Conservation (phyloP, 169 alveolate genomes). For the Amoebophrya sp. region DNA sequence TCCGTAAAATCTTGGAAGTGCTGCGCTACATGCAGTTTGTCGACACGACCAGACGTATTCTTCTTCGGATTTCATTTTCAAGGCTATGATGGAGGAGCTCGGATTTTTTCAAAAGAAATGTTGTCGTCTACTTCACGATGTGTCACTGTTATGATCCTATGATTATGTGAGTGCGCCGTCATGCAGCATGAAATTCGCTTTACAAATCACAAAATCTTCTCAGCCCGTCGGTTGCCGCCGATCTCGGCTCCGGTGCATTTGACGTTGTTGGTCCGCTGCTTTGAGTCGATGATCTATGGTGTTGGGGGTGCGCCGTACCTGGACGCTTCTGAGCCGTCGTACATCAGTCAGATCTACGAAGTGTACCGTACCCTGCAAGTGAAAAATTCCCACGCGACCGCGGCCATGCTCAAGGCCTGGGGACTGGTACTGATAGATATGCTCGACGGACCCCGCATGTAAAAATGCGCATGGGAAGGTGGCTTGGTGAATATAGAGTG, state of each 20-base stretch:
- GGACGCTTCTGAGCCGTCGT: neutral
- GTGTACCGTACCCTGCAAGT: neutral
- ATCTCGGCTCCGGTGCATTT: neutral
- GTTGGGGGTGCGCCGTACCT: neutral
- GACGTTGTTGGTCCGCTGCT: neutral
- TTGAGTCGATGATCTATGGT: neutral
- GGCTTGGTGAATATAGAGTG: too few species aligned
- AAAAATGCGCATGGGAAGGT: too few species aligned
- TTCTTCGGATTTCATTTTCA: neutral
- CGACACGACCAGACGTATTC: neutral
- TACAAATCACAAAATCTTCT: neutral
- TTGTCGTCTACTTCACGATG: too few species aligned
- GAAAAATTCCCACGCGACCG: conserved; percentile 14
- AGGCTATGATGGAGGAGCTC: too few species aligned
- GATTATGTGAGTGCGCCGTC: too few species aligned
- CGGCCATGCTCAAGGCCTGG: conserved; percentile 19
- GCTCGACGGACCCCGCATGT: too few species aligned
- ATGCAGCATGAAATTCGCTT: too few species aligned
- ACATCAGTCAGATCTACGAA: conserved; percentile 1
- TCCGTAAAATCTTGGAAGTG: neutral
- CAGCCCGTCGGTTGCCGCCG: conserved; percentile 13
- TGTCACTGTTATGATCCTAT: too few species aligned
- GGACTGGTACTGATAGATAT: conserved; percentile 24
- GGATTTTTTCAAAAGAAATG: too few species aligned
- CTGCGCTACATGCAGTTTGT: neutral